Conservation (phyloP, 805 yeast species). For the Hanseniaspora clermontiae region DNA sequence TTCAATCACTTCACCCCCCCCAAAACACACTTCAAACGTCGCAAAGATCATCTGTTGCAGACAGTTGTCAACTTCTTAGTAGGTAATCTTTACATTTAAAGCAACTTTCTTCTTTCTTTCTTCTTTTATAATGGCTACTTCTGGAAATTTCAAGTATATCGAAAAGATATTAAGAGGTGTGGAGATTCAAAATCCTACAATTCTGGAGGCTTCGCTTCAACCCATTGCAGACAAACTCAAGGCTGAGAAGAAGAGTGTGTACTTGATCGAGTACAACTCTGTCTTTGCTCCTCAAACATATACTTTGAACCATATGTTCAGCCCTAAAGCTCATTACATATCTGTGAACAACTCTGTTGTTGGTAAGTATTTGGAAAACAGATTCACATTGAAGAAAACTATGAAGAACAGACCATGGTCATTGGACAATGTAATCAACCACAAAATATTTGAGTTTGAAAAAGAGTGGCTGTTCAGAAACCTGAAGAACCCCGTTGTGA, state of each 20-base stretch:
- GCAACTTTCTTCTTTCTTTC: too few species aligned
- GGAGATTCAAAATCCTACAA: background rate
- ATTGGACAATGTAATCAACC: background rate
- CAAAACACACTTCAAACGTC: too few species aligned
- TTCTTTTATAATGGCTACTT: background rate
- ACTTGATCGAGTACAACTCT: background rate
- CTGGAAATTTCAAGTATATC: background rate
- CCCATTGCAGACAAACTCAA: background rate
- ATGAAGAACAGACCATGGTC: background rate
- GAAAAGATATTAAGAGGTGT: background rate
- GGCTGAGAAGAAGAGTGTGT: background rate
- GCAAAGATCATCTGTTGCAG: too few species aligned
- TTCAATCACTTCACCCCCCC: too few species aligned
- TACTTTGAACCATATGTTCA: background rate
- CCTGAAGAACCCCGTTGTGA: background rate
- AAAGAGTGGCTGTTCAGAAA: background rate
- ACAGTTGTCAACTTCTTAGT: background rate
- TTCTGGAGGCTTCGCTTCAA: background rate
- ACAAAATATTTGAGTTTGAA: background rate
- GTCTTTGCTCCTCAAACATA: background rate
- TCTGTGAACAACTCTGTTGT: background rate
- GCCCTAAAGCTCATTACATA: background rate
- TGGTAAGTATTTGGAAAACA: background rate
- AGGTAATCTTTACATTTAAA: too few species aligned
- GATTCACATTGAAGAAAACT: background rate